Evolutionary conservation across 2,329 filamentous ascomycete species (phyloP), one percentile per base, ranked within the genome.

Genomic region (Monilinia fructicola): DNA sequence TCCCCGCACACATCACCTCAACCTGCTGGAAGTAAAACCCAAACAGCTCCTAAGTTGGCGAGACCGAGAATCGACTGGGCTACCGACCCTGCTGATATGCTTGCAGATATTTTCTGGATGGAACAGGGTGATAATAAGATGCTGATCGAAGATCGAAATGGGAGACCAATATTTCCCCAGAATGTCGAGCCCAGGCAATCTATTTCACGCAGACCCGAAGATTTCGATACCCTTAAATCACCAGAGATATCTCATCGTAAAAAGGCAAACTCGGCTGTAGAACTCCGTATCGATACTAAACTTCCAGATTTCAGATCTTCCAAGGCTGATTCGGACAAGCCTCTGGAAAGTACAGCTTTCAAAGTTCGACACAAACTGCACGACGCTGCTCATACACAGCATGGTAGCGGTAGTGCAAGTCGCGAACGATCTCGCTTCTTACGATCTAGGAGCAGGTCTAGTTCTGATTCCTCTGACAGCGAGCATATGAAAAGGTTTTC

Each of bases 71-170:
- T 93, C 31, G 93, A 96, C 74, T 98, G 95, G 95, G 84, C 86
- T 50, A 86, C 93, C 23, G 86, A 90, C 54, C 91, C 94, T 0
- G 88, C 91, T 66, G 93, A 98, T 76, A 84, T 97, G 77, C 81
- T 98, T 56, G 93, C 93, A 5, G 95, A 99, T 79, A 84, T 90
- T 1, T 92, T 93, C 74, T 99, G 95, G 95, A 80, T 96, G 28
- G 92, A 97, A 76, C 88, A 93, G 73, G 86, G 85, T 42, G 82
- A 89, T 67, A 93, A 97, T 77, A 96, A 93, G 76, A 84, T 83
- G 63, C 81, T 93, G 38, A 89, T 97, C 53, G 91, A 96, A 75
- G 90, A 97, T 77, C 87, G 88, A 18, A 82, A 91, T 73, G 92
- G 92, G 74, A 84, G 85, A 58, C 88, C 85, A 67, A 86, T 97